Conservation (phyloP, 345 rosid genomes). For the Rhodomyrtus tomentosa region DNA sequence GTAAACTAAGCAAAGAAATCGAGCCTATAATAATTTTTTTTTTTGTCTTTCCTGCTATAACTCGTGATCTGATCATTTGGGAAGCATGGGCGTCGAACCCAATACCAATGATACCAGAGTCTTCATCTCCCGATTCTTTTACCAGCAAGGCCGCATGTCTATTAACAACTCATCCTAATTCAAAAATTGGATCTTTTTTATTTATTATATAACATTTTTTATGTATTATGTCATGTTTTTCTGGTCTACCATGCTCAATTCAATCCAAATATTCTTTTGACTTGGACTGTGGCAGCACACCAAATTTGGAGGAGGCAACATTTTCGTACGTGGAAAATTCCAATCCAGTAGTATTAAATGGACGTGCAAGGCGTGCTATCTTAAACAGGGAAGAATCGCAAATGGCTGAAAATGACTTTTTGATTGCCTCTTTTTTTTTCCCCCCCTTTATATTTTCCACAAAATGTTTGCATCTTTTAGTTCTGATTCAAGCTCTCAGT, state of each 20-base stretch:
- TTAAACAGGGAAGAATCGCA: background rate
- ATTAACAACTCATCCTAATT: background rate
- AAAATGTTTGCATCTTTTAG: background rate
- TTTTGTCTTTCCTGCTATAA: too few relatives aligned
- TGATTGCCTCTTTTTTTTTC: background rate
- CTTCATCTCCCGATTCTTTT: too few relatives aligned
- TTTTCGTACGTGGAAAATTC: background rate
- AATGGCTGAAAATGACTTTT: background rate
- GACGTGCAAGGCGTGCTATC: background rate
- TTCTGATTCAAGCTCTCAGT: background rate
- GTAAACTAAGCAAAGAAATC: background rate
- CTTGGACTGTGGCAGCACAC: background rate
- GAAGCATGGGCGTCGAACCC: too few relatives aligned
- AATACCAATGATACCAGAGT: too few relatives aligned
- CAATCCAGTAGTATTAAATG: background rate
- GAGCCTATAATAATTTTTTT: background rate
- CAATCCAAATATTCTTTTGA: background rate
- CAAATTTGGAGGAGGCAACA: background rate
- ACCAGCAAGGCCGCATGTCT: too few relatives aligned
- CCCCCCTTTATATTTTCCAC: too few relatives aligned
- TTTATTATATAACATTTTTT: background rate
- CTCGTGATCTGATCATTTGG: too few relatives aligned
- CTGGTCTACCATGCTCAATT: background rate
- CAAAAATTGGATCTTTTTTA: background rate
- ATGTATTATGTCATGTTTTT: background rate